Conservation (phyloP, 2,329 filamentous ascomycete genomes). For the Seiridium cupressi region DNA sequence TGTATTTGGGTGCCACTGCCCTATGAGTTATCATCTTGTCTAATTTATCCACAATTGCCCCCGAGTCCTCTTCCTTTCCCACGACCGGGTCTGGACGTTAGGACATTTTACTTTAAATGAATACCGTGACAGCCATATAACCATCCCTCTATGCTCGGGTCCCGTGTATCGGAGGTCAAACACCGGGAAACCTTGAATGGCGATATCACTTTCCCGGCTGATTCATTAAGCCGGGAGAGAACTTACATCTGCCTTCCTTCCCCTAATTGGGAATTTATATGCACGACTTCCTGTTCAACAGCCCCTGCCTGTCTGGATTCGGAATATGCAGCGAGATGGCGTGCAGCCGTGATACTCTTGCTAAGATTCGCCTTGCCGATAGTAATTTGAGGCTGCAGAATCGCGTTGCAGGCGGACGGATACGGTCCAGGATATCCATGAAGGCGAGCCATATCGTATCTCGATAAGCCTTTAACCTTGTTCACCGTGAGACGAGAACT, state of each 20-base stretch:
- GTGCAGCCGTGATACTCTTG: background rate
- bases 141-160: too few species aligned
- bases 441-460: background rate
- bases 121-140: too few species aligned
- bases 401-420: background rate
- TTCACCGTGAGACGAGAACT: background rate
- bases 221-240: background rate
- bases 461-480: conserved; percentile 4
- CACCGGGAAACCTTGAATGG: background rate
- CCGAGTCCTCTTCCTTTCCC: too few species aligned
- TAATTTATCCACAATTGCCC: too few species aligned
- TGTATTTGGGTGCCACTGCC: too few species aligned
- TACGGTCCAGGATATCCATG: background rate
- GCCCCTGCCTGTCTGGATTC: background rate
- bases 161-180: too few species aligned
- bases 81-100: too few species aligned
- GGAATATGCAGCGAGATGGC: background rate
- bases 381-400: background rate
- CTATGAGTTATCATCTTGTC: too few species aligned
- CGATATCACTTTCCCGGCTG: background rate
- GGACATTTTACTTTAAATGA: too few species aligned
- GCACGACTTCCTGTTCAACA: background rate
- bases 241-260: background rate
- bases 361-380: background rate
- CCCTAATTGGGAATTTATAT: background rate